Percentiles rank a stretch among this genome's conserved stretches.
Conservation (phyloP, 768 basidiomycete genomes). For the Symmetrospora coprosmae region DNA sequence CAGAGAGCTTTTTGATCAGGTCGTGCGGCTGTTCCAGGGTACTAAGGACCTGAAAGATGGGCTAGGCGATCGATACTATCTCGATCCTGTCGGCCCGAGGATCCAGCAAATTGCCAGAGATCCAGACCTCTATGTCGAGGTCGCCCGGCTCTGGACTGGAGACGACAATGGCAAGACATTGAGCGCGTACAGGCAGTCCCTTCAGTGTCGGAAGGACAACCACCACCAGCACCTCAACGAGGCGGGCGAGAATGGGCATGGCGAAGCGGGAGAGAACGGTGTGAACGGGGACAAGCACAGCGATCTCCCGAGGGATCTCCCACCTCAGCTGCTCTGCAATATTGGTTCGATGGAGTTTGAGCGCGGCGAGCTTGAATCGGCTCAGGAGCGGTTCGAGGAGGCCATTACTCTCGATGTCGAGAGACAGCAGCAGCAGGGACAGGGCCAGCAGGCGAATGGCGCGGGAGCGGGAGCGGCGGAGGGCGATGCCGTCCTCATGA, state of each 20-base stretch:
- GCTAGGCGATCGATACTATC: neutral
- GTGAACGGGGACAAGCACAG: too few relatives aligned
- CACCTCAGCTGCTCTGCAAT: slow-evolving; percentile 33
- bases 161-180: slow-evolving; percentile 60
- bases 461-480: slow-evolving; percentile 25
- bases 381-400: slow-evolving; percentile 55
- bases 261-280: too few relatives aligned
- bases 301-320: slow-evolving; percentile 30
- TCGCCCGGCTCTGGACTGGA: slow-evolving; percentile 74
- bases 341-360: slow-evolving; percentile 31
- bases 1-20: slow-evolving; percentile 65
- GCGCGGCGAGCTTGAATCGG: slow-evolving; percentile 43
- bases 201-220: slow-evolving; percentile 48
- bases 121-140: slow-evolving; percentile 75
- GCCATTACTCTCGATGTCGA: slow-evolving; percentile 50
- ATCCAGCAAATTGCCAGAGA: slow-evolving; percentile 40
- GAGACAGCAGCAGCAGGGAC: slow-evolving; percentile 17
- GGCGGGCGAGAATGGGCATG: slow-evolving; percentile 32
- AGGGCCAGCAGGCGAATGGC: too few relatives aligned
- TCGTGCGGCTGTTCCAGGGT: slow-evolving; percentile 50
- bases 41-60: neutral
- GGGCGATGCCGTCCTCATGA: slow-evolving; percentile 60
- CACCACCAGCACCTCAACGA: slow-evolving; percentile 51
- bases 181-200: slow-evolving; percentile 59
- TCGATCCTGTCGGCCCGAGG: slow-evolving; percentile 14